Base-by-base conservation (phyloP, 768 basidiomycete species). In the Boletus huronensis region DNA sequence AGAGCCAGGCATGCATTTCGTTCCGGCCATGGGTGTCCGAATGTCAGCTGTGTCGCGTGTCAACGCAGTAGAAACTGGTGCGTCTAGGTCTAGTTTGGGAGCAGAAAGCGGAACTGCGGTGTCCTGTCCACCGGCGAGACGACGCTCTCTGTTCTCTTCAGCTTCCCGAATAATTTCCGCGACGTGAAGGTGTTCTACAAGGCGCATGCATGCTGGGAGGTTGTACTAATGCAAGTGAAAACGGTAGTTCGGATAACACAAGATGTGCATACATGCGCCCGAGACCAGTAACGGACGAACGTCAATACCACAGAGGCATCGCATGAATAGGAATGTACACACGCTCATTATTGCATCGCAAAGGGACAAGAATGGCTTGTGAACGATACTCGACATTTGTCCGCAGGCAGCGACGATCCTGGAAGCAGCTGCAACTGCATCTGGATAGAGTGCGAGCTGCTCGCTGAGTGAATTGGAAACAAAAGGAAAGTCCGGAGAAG, bases 281-380 rank as follows among this genome's bases (percentile, higher is more conserved):
- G 0, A 52, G 52, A 40, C 28, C 9, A 40, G 31, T 6, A 26
- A 21, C 10, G 9, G 19, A 31, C 3, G 10, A 44, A 7, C 1
- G n/a, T 64, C n/a, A 60, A 54, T 21, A 31, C 16, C 7, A 35
- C 28, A 44, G 21, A 17, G 31, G 23, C 16, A 47, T 32, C 38
- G 23, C 34, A 52, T 11, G 54, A 46, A 45, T 6, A 21, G 19
- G 3, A 45, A 31, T 45, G 17, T 11, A 74, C 85, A 56, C 61
- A 89, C 88, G 38, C 77, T 80, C 83, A 88, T 86, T 16, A 76
- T 70, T 3, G 86, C 85, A 65, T 90, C 88, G 61, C 86, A 88
- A 8, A 90, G 71, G n/a, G 81, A 79, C 29, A 87, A 71, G 66
- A 89, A 88, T 28, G 88, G 87, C 5, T 73, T 72, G 62, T 88